Evolutionary conservation across 352 stramenopile species (phyloP).

Genomic region (Blastocystis sp.): DNA sequence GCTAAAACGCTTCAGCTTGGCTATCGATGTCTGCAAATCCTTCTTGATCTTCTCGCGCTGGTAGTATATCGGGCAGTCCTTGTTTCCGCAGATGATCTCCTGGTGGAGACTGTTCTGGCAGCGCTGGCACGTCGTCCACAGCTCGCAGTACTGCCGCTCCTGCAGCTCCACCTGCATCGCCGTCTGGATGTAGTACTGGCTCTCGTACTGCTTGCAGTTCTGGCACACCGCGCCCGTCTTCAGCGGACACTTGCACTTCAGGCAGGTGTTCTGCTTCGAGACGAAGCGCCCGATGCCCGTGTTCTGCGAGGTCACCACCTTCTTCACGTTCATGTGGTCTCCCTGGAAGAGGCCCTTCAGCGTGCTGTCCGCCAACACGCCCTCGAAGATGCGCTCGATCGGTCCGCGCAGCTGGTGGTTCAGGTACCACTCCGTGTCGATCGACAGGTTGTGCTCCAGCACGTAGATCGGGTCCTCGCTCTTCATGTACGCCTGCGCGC

Average conservation of each 20-base stretch:
- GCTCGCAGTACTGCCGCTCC: conserved; percentile 89
- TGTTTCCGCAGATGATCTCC: conserved; percentile 87
- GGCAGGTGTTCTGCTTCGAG: conserved; percentile 92
- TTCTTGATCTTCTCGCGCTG: conserved; percentile 99
- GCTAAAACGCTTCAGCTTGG: conserved; percentile 17
- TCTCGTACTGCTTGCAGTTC: conserved; percentile 89
- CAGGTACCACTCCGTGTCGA: conserved; percentile 98
- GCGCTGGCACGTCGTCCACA: conserved; percentile 97
- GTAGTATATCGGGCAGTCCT: conserved; percentile 99
- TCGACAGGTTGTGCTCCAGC: conserved; percentile 96
- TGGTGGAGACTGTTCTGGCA: conserved; percentile 97
- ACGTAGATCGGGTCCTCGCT: conserved; percentile 97
- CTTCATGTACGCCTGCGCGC: conserved; percentile 93
- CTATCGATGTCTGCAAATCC: conserved; percentile 78
- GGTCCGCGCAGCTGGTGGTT: conserved; percentile 97
- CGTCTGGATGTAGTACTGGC: conserved; percentile 92
- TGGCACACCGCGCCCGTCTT: conserved; percentile 88
- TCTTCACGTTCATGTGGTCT: conserved; percentile 95
- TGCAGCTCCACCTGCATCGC: conserved; percentile 88
- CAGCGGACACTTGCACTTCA: conserved; percentile 93
- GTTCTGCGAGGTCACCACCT: conserved; percentile 90
- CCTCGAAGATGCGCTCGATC: conserved; percentile 96
- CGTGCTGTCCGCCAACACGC: conserved; percentile 87
- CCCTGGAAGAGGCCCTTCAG: conserved; percentile 90
- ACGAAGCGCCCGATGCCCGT: conserved; percentile 98